A percentile compares a stretch with the other conserved stretches of the same genome.
phyloP scores from a whole-genome alignment of 2,329 filamentous ascomycete genomes.

The Aspergillus fumigatus region DNA sequence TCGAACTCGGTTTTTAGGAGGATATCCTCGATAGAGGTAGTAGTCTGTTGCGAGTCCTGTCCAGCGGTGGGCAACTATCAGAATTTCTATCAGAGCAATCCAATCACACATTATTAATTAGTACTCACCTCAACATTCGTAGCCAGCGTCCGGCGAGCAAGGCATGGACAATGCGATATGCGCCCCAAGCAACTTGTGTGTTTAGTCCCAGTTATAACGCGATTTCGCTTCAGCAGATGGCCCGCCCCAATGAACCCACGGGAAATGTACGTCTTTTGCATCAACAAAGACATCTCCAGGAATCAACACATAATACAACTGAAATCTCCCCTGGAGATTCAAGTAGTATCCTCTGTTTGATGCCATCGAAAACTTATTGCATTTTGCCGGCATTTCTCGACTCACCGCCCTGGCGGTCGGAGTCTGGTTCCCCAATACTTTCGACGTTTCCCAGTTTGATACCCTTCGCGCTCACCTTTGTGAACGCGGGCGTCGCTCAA shows the following conservation, averaged over 20 bases:
- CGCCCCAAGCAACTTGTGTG: not conserved
- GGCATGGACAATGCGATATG: not conserved
- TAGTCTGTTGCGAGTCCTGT: slow-evolving; percentile 3
- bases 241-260: not conserved
- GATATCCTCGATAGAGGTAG: slow-evolving; percentile 22
- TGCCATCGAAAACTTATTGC: not conserved
- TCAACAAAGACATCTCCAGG: not conserved
- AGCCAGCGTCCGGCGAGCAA: not conserved
- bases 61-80: not conserved
- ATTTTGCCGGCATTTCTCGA: not conserved
- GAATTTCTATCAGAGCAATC: not conserved
- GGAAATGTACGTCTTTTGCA: not conserved
- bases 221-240: not conserved
- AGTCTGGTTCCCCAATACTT: not conserved
- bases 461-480: not conserved
- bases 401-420: not conserved
- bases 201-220: not conserved
- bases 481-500: too few relatives aligned
- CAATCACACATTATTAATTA: not conserved
- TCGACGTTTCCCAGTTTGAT: not conserved
- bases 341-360: not conserved
- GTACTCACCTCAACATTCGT: not conserved
- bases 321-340: not conserved
- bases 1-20: slow-evolving; percentile 32
- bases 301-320: not conserved